Conservation (phyloP, 192 early-diverging fungal genomes). For the Spizellomyces punctatus region DNA sequence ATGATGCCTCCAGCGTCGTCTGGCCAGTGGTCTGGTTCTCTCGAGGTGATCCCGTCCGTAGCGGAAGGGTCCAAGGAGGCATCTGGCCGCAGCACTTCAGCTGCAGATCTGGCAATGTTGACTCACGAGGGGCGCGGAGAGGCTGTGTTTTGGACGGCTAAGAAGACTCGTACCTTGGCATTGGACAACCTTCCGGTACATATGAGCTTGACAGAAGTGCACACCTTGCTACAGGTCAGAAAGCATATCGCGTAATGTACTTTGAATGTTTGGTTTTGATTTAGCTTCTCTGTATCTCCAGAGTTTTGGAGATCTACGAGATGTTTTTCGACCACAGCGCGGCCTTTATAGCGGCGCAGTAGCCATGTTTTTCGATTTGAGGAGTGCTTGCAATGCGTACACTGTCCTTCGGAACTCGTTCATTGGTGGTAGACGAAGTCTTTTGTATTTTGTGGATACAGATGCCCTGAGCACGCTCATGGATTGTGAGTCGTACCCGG, state of each 20-base stretch:
- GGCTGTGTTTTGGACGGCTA: too few species aligned
- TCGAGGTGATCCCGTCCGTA: too few species aligned
- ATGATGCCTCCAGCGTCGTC: too few species aligned
- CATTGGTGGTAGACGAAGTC: slow-evolving; percentile 11
- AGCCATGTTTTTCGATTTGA: slow-evolving; percentile 51
- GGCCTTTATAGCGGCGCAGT: slow-evolving; percentile 36
- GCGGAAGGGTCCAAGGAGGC: too few species aligned
- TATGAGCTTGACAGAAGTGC: too few species aligned
- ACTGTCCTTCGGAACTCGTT: slow-evolving; percentile 13
- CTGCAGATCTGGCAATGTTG: too few species aligned
- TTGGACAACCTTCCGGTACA: slow-evolving; percentile 13
- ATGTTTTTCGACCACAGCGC: slow-evolving; percentile 38
- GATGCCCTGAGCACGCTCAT: slow-evolving; percentile 24
- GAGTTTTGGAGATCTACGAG: slow-evolving; percentile 44
- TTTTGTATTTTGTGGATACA: slow-evolving; percentile 36
- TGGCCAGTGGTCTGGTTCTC: too few species aligned
- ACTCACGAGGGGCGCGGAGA: too few species aligned
- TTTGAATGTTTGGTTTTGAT: too few species aligned
- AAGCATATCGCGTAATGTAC: too few species aligned
- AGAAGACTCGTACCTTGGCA: slow-evolving; percentile 12
- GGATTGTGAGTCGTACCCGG: background rate
- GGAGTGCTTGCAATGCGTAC: slow-evolving; percentile 39
- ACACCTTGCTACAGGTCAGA: too few species aligned
- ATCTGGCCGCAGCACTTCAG: too few species aligned
- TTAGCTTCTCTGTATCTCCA: background rate